phyloP scores from a whole-genome alignment of 2,329 filamentous ascomycete genomes.

The Botrytis pseudocinerea region DNA sequence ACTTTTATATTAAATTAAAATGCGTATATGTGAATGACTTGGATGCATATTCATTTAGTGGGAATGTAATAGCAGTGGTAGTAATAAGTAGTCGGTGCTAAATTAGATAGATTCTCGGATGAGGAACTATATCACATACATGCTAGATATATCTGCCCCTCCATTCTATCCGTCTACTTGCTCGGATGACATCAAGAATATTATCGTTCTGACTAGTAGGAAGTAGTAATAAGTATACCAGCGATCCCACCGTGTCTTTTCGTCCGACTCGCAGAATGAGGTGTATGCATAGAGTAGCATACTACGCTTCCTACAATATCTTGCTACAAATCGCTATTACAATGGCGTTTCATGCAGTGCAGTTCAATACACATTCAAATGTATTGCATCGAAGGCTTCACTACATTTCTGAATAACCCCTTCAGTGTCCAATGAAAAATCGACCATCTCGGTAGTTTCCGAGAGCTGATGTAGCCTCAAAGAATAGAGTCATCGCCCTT shows the following conservation, averaged over 20 bases:
- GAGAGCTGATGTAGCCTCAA: slow-evolving; percentile 1
- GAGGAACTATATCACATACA: too few relatives aligned
- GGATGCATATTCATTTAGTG: too few relatives aligned
- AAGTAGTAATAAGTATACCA: not conserved
- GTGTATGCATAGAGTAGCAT: not conserved
- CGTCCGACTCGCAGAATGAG: not conserved
- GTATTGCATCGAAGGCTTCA: slow-evolving; percentile 9
- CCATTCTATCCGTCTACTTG: not conserved
- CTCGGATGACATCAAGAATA: not conserved
- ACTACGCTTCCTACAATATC: not conserved
- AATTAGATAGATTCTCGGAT: not conserved
- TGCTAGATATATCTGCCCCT: not conserved
- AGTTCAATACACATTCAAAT: not conserved
- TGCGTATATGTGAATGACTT: too few relatives aligned
- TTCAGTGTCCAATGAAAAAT: not conserved
- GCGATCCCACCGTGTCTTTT: not conserved
- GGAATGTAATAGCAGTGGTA: not conserved
- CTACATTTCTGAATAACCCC: not conserved
- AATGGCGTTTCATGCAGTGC: slow-evolving; percentile 1
- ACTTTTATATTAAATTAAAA: not conserved
- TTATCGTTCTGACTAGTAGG: not conserved
- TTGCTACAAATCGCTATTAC: not conserved
- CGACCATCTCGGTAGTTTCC: not conserved
- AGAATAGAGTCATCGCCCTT: not conserved
- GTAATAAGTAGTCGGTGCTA: not conserved